A percentile compares a stretch with the other conserved stretches of the same genome.
These are phyloP conservation scores for Aspergillus sp. DNA, from an alignment of 2,329 filamentous ascomycete species.

Conservation along the genomic window DNA sequence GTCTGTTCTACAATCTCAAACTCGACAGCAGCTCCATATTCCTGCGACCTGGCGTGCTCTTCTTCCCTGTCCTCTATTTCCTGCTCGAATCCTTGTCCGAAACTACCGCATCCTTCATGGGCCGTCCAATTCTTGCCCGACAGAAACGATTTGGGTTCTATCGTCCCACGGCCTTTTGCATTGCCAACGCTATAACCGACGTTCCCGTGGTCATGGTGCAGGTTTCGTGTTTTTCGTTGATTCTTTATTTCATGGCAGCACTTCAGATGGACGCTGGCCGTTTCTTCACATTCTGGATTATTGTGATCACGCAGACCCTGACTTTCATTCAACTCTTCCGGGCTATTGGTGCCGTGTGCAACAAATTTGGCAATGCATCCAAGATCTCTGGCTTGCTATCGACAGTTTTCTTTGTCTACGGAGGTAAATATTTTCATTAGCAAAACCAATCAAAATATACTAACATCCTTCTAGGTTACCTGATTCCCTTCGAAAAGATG, in stretches of 20 bases:
- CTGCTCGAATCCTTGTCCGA: slow-evolving; percentile 52
- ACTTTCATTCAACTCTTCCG: slow-evolving; percentile 46
- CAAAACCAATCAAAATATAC: neutral
- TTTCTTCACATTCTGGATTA: slow-evolving; percentile 52
- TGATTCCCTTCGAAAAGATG: slow-evolving; percentile 53
- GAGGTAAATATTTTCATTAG: slow-evolving; percentile 13
- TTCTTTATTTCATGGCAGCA: slow-evolving; percentile 53
- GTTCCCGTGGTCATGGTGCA: slow-evolving; percentile 49
- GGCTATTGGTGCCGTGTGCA: slow-evolving; percentile 39
- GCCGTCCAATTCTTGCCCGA: slow-evolving; percentile 57
- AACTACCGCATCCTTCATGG: slow-evolving; percentile 52
- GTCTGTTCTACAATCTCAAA: slow-evolving; percentile 46
- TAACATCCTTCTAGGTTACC: slow-evolving; percentile 39
- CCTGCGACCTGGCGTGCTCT: slow-evolving; percentile 50
- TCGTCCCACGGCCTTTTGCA: slow-evolving; percentile 49
- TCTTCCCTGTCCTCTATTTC: slow-evolving; percentile 55
- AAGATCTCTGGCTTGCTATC: slow-evolving; percentile 38
- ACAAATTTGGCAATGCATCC: slow-evolving; percentile 39
- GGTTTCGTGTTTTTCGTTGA: slow-evolving; percentile 49
- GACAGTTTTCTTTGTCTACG: slow-evolving; percentile 47
- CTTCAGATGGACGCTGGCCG: slow-evolving; percentile 47
- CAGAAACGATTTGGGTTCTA: slow-evolving; percentile 63
- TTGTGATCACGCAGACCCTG: slow-evolving; percentile 44
- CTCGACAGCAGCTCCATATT: slow-evolving; percentile 47
- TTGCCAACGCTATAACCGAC: slow-evolving; percentile 49